A percentile compares a stretch with the other conserved stretches of the same genome.
phyloP scores from a whole-genome alignment of 1,139 yeast genomes.

The Suhomyces atakaporum region DNA sequence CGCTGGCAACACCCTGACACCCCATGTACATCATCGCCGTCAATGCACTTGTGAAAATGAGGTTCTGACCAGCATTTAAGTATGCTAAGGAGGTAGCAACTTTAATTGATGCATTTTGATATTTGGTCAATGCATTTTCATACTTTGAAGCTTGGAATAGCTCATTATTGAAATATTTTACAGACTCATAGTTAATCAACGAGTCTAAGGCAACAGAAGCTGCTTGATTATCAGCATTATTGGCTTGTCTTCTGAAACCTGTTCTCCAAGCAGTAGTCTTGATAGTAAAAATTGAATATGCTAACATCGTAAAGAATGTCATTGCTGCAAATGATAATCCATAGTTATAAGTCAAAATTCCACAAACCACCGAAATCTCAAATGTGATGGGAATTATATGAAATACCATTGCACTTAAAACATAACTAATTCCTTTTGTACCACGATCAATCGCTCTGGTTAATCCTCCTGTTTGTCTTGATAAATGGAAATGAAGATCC shows the following conservation, averaged over 20 bases:
- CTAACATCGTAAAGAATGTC: conserved; percentile 82
- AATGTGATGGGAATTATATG: conserved; percentile 91
- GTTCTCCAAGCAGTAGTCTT: conserved; percentile 97
- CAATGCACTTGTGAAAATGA: conserved; percentile 87
- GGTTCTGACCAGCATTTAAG: conserved; percentile 87
- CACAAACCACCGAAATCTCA: conserved; percentile 91
- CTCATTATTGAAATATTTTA: conserved; percentile 92
- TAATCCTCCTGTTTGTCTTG: conserved; percentile 93
- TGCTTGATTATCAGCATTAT: conserved; percentile 91
- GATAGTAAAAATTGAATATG: conserved; percentile 85
- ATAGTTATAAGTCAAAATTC: conserved; percentile 88
- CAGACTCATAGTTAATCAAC: conserved; percentile 90
- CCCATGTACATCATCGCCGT: conserved; percentile 99
- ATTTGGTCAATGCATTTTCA: conserved; percentile 69
- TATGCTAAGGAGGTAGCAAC: conserved; percentile 92
- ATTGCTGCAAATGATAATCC: conserved; percentile 89
- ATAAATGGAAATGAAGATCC: conserved; percentile 86
- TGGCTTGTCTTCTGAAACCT: conserved; percentile 84
- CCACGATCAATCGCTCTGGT: conserved; percentile 98
- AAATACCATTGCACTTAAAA: conserved; percentile 92
- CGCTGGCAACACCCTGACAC: conserved; percentile 86
- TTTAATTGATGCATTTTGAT: conserved; percentile 81
- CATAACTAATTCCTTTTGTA: conserved; percentile 94
- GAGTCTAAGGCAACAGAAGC: conserved; percentile 95
- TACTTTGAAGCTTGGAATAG: conserved; percentile 76